Conservation (phyloP, 2,329 filamentous ascomycete genomes). For the Chaetomiaceae sp. region DNA sequence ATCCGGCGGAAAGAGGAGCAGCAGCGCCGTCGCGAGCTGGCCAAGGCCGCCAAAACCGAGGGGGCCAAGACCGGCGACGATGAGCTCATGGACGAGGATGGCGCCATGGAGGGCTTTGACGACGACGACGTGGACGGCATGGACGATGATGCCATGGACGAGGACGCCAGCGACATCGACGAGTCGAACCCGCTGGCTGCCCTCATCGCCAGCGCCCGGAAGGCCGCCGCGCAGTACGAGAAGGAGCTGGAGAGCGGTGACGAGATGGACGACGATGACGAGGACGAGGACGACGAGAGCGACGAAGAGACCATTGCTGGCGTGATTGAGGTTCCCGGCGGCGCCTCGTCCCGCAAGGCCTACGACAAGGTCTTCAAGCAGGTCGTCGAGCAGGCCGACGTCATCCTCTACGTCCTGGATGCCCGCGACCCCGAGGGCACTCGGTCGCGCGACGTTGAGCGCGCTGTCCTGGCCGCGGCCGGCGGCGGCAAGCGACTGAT, state of each 20-base stretch:
- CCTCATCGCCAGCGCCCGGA: conserved; percentile 77
- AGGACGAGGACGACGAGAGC: conserved; percentile 50
- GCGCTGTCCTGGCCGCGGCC: conserved; percentile 83
- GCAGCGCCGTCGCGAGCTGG: conserved; percentile 64
- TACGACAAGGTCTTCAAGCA: conserved; percentile 97
- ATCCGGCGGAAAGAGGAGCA: conserved; percentile 76
- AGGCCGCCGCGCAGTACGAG: conserved; percentile 72
- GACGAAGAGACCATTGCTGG: conserved; percentile 47
- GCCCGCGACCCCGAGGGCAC: conserved; percentile 89
- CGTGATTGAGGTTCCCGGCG: conserved; percentile 46
- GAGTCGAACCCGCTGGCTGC: conserved; percentile 85
- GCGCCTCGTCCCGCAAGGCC: conserved; percentile 68
- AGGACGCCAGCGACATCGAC: conserved; percentile 54
- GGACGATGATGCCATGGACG: conserved; percentile 54
- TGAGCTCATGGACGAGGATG: conserved; percentile 47
- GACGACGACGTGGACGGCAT: conserved; percentile 57
- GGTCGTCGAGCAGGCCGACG: conserved; percentile 82
- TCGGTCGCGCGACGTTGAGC: conserved; percentile 83
- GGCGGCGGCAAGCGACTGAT: conserved; percentile 81
- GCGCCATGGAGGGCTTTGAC: conserved; percentile 46
- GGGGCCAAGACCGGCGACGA: conserved; percentile 44
- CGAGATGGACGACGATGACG: conserved; percentile 53
- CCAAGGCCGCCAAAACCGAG: conserved; percentile 58
- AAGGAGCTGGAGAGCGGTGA: conserved; percentile 57
- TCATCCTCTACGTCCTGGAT: conserved; percentile 88